Base-by-base conservation (phyloP, 371 early-diverging fungal species). In the Synchytrium microbalum region DNA sequence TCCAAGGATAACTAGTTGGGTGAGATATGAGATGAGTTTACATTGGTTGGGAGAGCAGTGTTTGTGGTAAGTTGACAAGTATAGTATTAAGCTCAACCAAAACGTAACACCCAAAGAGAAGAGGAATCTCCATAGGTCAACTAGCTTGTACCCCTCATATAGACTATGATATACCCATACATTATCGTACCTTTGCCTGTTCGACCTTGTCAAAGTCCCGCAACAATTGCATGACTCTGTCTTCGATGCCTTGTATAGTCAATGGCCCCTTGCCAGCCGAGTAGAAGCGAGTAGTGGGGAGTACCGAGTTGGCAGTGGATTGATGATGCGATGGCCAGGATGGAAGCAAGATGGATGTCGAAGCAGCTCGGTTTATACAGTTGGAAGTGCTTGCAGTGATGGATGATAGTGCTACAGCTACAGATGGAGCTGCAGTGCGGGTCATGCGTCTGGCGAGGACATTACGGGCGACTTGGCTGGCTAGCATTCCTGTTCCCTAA, bases 171-270 rank as follows among this genome's bases (percentile, higher is more conserved):
- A n/a, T n/a, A n/a, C n/a, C n/a, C n/a, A n/a, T n/a, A n/a, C n/a
- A n/a, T 14, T 13, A 51, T 51, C 51, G 53, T 86, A 96, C 96
- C 89, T 95, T 93, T 69, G 74, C 72, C 32, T 78, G 72, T 67
- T 93, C 89, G 70, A 97, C 89, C 84, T 97, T 97, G 72, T 93
- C 95, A 76, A 95, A 97, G 69, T 90, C 94, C 69, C 80, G 83
- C 69, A 97, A 74, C 56, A 97, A 81, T 55, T 88, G 85, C 69
- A 95, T 74, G 65, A 95, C 87, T 67, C 96, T 83, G 72, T 81
- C 77, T 80, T 94, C 88, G 67, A 95, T 64, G n/a, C 51, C 51
- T 59, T 56, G 68, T 24, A 65, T 32, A 24, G 60, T 65, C 32
- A 65, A 64, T 14, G 63, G 55, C 19, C n/a, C 57, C 13, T 38